Base-by-base conservation (phyloP, 2,329 filamentous ascomycete species). In the Zymoseptoria tritici region DNA sequence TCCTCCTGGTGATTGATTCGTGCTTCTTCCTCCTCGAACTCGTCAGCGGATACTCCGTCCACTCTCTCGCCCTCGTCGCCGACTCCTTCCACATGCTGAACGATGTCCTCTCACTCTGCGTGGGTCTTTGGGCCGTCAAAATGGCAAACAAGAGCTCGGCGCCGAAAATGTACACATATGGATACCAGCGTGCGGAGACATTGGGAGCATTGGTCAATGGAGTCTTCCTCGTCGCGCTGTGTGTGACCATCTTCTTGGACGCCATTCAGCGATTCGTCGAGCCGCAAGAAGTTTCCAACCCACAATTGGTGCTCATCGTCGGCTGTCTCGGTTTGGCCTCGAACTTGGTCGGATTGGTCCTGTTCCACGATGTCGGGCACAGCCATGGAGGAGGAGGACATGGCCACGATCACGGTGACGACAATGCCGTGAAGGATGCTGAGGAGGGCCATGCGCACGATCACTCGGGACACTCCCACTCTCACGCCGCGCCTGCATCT, bases 61-160 rank as follows among this genome's bases (percentile, higher is more conserved):
- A 92, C 72, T 97, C 94, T 19, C 83, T 99, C 67, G 94, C 94
- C 46, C 83, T 99, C 60, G 91, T 95, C 72, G 94, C 94, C 57
- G 94, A 99, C 79, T 91, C 94, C 61, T 99, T 99, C 76, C 94
- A 99, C 78, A 99, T 99, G 94, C 81, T 99, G 62, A 99, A 99
- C 79, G 94, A 99, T 83, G 94, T 99, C 68, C 87, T 99, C 62
- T 97, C 94, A 1, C 80, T 99, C 13, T 83, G 87, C 59, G 93
- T 99, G 63, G 94, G 94, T 65, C 77, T 97, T 49, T 99, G 94
- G 93, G 94, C 94, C 57, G 94, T 99, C 57, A 90, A 88, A 63
- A 89, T 95, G 55, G 90, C 92, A 24, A 89, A 89, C 73, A 89
- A 87, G 0, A 81, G 75, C 61, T 95, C 91, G 8, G 58, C 60